Evolutionary conservation across 2,329 filamentous ascomycete species (phyloP), one percentile per base, ranked within the genome.

Genomic region (Hymenotorrendiella dingleyae): DNA sequence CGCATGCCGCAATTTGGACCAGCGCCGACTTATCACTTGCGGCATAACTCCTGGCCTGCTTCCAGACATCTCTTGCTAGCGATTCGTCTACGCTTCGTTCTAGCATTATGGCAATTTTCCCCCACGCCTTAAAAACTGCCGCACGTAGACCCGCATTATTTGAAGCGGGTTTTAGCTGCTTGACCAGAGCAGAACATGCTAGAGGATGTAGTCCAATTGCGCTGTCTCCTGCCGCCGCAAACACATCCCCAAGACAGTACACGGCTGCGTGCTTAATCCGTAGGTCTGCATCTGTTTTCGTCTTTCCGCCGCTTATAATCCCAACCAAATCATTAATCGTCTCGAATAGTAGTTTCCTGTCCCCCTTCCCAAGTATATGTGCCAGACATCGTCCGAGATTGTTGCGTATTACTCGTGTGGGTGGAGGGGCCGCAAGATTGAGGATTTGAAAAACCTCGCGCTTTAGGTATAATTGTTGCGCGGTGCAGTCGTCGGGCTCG

Each of bases 381-480:
- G 83, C 83, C 53, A 96, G 83, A 55, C 88, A 91, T 64, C 80
- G 78, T 36, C 89, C 91, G 26, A 97, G 64, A 61, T 91, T 94
- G 67, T 91, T 93, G 56, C 93, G 80, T 60, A 96, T 84, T 29
- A 95, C 85, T 61, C 93, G 79, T 30, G 88, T 91, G 27, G 91
- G 88, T 36, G 85, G 77, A 43, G 91, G 91, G 29, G 87, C 76
- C 36, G 80, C 63, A 28, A 98, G 78, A 58, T 83, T 89, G 63
- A 98, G 77, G 62, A 98, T 84, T 67, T 95, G 88, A 64, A 97
- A 86, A 53, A 96, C 76, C 72, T 97, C 89, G 63, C 86, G 90
- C 67, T 96, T 96, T 56, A 98, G 74, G 62, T 87, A 86, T 57
- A 89, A 81, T 65, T 98, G 93, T 67, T 96, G 86, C 10, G 86